Evolutionary conservation across 768 basidiomycete species (phyloP), one percentile per base, ranked within the genome.

Genomic region (Lentinula sp.): DNA sequence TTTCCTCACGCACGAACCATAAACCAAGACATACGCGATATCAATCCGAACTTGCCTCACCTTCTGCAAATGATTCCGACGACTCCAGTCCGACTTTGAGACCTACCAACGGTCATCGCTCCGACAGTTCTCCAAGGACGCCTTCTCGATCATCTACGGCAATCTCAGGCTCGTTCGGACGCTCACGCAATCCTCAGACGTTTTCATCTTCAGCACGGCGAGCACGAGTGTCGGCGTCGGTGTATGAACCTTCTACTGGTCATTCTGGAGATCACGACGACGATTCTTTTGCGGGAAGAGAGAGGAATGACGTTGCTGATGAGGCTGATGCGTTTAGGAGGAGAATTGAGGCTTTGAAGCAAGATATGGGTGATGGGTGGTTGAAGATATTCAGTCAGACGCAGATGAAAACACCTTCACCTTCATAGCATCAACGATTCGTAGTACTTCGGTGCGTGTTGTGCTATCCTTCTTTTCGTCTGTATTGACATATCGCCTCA

Each of bases 361-460:
- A 84, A 62, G 93, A 95, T 67, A 93, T 95, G 80, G 93, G 93
- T 2, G 93, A 95, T 23, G 85, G 86, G 9, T 95, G 91, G 92
- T 68, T 95, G 68, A 89, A 88, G 71, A 91, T 94, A 37, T 86
- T 89, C 67, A 89, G 84, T 62, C 87, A 90, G 75, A 85, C 84
- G 39, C 80, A 80, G 40, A 57, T 65, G 64, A 62, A 58, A 35
- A 61, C 62, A 21, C 54, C 59, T 5, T 60, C 62, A 16, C 54
- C 59, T 34, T 60, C 62, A 49, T 63, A 52, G 32, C 15, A 50
- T 50, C 11, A 1, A 11, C 7, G 8, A 4, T 21, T 11, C 37
- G 1, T 48, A 21, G 46, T 48, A 6, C 10, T 8, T 23, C 18
- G 8, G 46, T 11, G 8, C 9, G 16, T 8, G 9, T 21, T 28